Percentiles rank a stretch among this genome's conserved stretches.
phyloP scores from a whole-genome alignment of 2,329 filamentous ascomycete species.

The Waltergamsia citrina region DNA sequence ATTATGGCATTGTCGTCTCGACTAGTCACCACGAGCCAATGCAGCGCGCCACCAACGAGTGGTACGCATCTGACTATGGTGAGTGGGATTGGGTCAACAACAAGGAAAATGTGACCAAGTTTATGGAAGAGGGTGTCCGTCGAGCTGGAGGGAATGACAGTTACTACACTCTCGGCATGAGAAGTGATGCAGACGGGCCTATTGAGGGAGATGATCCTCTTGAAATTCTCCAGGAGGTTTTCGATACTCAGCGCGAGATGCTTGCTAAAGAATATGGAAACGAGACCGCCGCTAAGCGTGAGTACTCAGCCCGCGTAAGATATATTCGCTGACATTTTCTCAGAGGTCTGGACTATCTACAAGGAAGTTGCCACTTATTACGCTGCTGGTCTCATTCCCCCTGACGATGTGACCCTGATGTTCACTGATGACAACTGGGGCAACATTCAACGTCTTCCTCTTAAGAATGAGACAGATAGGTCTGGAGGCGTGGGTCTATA shows the following conservation, averaged over 20 bases:
- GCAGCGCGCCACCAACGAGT: conserved; percentile 41
- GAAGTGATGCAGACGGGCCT: conserved; percentile 42
- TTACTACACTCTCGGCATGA: conserved; percentile 45
- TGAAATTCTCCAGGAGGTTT: conserved; percentile 5
- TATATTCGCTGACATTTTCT: too few relatives aligned
- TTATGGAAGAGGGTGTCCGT: conserved; percentile 42
- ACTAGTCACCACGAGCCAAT: conserved; percentile 55
- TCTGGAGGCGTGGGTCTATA: conserved; percentile 48
- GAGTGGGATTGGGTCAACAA: conserved; percentile 50
- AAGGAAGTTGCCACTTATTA: conserved; percentile 54
- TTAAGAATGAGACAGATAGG: conserved; percentile 39
- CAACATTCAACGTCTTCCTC: conserved; percentile 44
- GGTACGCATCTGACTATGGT: conserved; percentile 26
- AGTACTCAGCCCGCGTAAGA: too few relatives aligned
- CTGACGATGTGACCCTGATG: conserved; percentile 49
- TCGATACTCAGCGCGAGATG: conserved; percentile 5
- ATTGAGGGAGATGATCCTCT: neutral
- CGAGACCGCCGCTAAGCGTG: conserved; percentile 3
- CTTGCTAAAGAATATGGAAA: conserved; percentile 4
- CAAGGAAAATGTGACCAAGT: conserved; percentile 37
- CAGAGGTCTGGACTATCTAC: conserved; percentile 54
- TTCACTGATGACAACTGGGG: conserved; percentile 55
- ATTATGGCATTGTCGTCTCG: conserved; percentile 51
- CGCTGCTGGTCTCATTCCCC: conserved; percentile 40
- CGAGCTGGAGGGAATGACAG: conserved; percentile 43